phyloP scores from a whole-genome alignment of 2,329 filamentous ascomycete species.

The Didymella pinodella region DNA sequence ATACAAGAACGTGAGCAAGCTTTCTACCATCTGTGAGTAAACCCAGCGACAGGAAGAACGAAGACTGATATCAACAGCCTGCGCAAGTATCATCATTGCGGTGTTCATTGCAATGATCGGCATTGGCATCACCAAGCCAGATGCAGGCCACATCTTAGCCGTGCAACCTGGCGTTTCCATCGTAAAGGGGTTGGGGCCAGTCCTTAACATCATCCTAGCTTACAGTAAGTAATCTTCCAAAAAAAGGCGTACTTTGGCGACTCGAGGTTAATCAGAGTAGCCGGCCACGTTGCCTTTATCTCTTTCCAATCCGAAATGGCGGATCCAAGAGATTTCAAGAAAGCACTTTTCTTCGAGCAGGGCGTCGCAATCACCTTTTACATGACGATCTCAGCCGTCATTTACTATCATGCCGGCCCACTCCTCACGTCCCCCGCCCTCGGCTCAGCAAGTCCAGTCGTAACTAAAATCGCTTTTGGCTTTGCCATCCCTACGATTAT shows the following conservation, averaged over 20 bases:
- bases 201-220: constrained; percentile 72
- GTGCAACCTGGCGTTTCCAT: constrained; percentile 33
- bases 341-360: constrained; percentile 69
- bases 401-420: constrained; percentile 72
- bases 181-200: constrained; percentile 39
- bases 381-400: constrained; percentile 69
- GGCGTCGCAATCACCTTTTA: constrained; percentile 68
- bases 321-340: constrained; percentile 66
- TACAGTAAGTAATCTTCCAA: constrained; percentile 59
- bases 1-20: constrained; percentile 67
- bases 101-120: constrained; percentile 73
- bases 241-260: neutral
- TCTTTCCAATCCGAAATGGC: constrained; percentile 70
- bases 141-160: constrained; percentile 40
- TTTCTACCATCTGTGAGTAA: constrained; percentile 65
- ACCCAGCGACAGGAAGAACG: no score
- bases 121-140: constrained; percentile 62
- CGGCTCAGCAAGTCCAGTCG: constrained; percentile 63
- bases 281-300: constrained; percentile 73
- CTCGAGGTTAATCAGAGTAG: constrained; percentile 24
- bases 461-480: constrained; percentile 72
- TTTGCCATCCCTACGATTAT: constrained; percentile 75
- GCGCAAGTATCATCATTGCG: constrained; percentile 68
- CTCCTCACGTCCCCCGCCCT: constrained; percentile 71
- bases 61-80: constrained; percentile 55